A percentile compares a stretch with the other conserved stretches of the same genome.
Evolutionary conservation across 2,329 filamentous ascomycete genomes (phyloP).

Genomic region (Neofusicoccum kwambonambiense): DNA sequence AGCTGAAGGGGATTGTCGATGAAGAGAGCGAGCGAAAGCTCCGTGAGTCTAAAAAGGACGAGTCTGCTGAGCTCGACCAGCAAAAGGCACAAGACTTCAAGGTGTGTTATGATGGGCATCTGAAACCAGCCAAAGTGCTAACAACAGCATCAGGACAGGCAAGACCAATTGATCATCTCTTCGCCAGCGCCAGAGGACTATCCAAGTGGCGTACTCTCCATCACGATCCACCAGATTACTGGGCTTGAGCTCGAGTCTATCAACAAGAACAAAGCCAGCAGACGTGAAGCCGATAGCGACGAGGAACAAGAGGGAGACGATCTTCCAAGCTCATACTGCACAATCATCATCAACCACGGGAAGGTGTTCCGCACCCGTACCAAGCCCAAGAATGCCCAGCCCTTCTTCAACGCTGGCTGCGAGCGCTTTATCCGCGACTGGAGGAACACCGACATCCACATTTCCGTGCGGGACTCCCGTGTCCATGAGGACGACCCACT

Average conservation of each 20-base stretch:
- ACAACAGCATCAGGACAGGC: slow-evolving; percentile 25
- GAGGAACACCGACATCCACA: slow-evolving; percentile 64
- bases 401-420: slow-evolving; percentile 75
- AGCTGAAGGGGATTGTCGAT: slow-evolving; percentile 59
- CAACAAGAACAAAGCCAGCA: slow-evolving; percentile 54
- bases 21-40: slow-evolving; percentile 60
- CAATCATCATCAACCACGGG: slow-evolving; percentile 69
- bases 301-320: slow-evolving; percentile 61
- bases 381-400: slow-evolving; percentile 75
- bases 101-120: slow-evolving; percentile 23
- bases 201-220: slow-evolving; percentile 65
- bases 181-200: slow-evolving; percentile 63
- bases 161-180: slow-evolving; percentile 65
- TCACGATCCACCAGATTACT: slow-evolving; percentile 72
- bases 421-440: slow-evolving; percentile 72
- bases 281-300: slow-evolving; percentile 54
- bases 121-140: not conserved
- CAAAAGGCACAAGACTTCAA: slow-evolving; percentile 68
- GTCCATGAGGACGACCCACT: slow-evolving; percentile 68
- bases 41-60: slow-evolving; percentile 61
- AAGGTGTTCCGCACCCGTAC: slow-evolving; percentile 69
- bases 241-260: slow-evolving; percentile 62
- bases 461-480: slow-evolving; percentile 66
- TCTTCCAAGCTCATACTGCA: slow-evolving; percentile 70
- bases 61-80: slow-evolving; percentile 64